A percentile compares a stretch with the other conserved stretches of the same genome.
Evolutionary conservation across 176 grass and related monocot species (phyloP).

Genomic region (Oryza meyeriana): DNA sequence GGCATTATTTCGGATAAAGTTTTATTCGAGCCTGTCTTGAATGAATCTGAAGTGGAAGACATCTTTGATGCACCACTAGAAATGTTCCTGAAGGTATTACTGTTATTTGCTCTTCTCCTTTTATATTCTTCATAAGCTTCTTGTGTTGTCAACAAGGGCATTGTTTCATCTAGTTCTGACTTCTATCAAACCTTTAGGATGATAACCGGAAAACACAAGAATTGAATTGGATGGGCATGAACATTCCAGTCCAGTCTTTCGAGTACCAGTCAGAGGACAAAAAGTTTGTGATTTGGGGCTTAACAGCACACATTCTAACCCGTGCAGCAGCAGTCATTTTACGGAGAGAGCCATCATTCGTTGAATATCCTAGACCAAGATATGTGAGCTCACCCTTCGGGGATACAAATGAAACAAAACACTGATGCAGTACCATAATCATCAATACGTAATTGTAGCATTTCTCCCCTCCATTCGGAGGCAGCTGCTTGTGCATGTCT

Average conservation of each 20-base stretch:
- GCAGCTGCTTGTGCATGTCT: not conserved
- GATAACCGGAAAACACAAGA: slow-evolving; percentile 57
- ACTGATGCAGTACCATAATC: not conserved
- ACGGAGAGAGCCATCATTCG: slow-evolving; percentile 62
- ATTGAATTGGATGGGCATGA: slow-evolving; percentile 60
- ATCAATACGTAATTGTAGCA: not conserved
- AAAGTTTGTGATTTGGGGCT: slow-evolving; percentile 83
- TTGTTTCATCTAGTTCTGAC: not conserved
- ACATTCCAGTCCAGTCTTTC: slow-evolving; percentile 67
- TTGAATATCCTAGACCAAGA: slow-evolving; percentile 37
- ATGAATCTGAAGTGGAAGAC: slow-evolving; percentile 78
- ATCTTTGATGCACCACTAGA: slow-evolving; percentile 89
- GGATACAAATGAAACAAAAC: not conserved
- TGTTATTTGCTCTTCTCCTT: not conserved
- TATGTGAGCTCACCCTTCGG: not conserved
- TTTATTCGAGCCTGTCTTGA: slow-evolving; percentile 62
- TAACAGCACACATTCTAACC: slow-evolving; percentile 84
- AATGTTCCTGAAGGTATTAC: slow-evolving; percentile 90
- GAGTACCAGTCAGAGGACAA: slow-evolving; percentile 51
- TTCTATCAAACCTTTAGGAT: slow-evolving; percentile 41
- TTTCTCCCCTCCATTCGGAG: not conserved
- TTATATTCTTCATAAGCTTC: not conserved
- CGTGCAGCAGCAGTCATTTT: slow-evolving; percentile 70
- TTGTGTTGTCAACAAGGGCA: not conserved
- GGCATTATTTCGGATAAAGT: slow-evolving; percentile 61